Percentiles rank a stretch among this genome's conserved stretches.
phyloP scores from a whole-genome alignment of 106 monocot genomes.

The Dendrobium nobile region DNA sequence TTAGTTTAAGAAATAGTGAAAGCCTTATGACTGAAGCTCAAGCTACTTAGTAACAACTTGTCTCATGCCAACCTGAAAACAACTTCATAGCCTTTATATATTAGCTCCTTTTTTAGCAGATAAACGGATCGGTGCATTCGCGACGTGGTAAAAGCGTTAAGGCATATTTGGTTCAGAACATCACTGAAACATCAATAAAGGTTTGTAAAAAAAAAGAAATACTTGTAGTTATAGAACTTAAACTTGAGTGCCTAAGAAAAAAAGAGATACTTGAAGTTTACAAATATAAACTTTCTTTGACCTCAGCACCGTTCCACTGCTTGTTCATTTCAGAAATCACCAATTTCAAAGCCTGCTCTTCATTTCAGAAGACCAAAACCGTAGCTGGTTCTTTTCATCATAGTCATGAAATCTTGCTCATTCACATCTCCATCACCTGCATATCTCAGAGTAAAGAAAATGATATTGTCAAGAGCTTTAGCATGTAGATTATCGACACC shows the following conservation, averaged over 20 bases:
- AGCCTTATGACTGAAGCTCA: too few relatives aligned
- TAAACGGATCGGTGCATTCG: not conserved
- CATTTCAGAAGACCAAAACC: slow-evolving; percentile 17
- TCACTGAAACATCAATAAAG: not conserved
- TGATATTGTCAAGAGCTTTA: not conserved
- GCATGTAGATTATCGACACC: not conserved
- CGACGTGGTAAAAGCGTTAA: not conserved
- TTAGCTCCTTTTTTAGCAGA: too few relatives aligned
- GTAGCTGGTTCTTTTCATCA: slow-evolving; percentile 69
- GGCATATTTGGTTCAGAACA: not conserved
- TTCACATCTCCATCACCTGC: slow-evolving; percentile 86
- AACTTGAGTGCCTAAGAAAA: not conserved
- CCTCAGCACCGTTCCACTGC: too few relatives aligned
- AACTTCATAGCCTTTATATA: too few relatives aligned
- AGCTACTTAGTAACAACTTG: too few relatives aligned
- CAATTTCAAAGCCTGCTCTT: too few relatives aligned
- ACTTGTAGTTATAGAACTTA: not conserved
- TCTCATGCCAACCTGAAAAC: too few relatives aligned
- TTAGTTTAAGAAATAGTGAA: too few relatives aligned
- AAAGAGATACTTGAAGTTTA: not conserved
- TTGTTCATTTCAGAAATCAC: too few relatives aligned
- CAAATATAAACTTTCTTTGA: too few relatives aligned
- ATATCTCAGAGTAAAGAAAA: slow-evolving; percentile 2
- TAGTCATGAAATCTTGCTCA: slow-evolving; percentile 51
- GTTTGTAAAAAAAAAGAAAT: not conserved